These are phyloP conservation scores for Penicillium polonicum DNA, from an alignment of 2,329 filamentous ascomycete species.

Conservation along the genomic window DNA sequence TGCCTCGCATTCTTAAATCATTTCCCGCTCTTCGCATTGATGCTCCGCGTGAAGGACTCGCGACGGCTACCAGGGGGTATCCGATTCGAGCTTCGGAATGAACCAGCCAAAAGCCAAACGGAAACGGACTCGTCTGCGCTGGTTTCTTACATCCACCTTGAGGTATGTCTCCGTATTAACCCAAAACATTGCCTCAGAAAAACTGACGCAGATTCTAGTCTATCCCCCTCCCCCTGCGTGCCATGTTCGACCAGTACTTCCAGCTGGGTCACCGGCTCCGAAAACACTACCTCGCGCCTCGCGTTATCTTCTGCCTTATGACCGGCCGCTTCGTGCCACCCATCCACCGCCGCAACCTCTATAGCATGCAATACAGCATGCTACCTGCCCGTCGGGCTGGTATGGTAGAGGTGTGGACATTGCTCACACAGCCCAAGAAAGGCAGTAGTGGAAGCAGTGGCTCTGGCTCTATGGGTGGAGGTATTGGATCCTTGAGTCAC, in stretches of 20 bases:
- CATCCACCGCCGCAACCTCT: conserved; percentile 90
- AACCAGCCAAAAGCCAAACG: conserved; percentile 47
- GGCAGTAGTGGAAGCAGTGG: conserved; percentile 24
- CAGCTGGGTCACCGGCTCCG: conserved; percentile 88
- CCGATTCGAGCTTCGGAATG: conserved; percentile 83
- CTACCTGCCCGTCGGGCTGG: conserved; percentile 77
- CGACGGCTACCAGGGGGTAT: conserved; percentile 87
- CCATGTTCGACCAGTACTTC: conserved; percentile 97
- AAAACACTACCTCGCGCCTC: conserved; percentile 90
- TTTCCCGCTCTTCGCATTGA: conserved; percentile 93
- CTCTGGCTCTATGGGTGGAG: conserved; percentile 26
- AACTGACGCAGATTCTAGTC: conserved; percentile 56
- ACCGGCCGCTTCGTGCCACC: conserved; percentile 93
- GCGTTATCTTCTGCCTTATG: conserved; percentile 81
- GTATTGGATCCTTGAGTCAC: conserved; percentile 27
- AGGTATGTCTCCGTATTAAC: conserved; percentile 55
- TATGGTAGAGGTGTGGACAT: conserved; percentile 82
- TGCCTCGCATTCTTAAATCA: conserved; percentile 92
- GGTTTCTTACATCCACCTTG: conserved; percentile 81
- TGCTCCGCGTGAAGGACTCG: conserved; percentile 93
- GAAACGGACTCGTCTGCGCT: conserved; percentile 50
- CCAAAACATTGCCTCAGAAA: neutral
- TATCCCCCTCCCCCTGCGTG: conserved; percentile 82
- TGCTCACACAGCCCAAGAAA: conserved; percentile 55
- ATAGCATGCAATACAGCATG: conserved; percentile 98